Base-by-base conservation (phyloP, 2,329 filamentous ascomycete genomes). In the Fonsecaea nubica region DNA sequence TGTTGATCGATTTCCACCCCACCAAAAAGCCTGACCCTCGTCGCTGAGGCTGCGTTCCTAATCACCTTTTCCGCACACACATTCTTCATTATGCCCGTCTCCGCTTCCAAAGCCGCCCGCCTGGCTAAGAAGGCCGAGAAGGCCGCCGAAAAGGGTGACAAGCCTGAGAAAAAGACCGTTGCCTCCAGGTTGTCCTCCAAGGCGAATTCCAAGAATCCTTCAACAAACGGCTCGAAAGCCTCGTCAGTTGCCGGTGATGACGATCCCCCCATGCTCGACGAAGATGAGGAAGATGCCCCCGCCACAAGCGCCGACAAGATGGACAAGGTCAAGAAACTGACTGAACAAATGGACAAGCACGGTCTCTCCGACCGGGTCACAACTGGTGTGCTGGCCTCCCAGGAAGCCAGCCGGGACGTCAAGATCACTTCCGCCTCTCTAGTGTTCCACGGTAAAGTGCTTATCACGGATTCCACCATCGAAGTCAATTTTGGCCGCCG, bases 331-430 rank as follows among this genome's bases (percentile, higher is more conserved):
- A 91, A 93, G 84, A 93, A 93, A 78, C 86, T 99, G 73, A 89
- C 91, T 53, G 86, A 93, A 62, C 96, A 99, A 84, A 91, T 97
- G 86, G 95, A 99, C 83, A 92, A 96, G 83, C 88, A 96, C 78
- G 95, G 95, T 76, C 86, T 99, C 72, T 98, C 95, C 13, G 95
- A 99, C 82, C 91, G 95, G 80, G 95, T 99, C 80, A 99, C 96
- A 68, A 99, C 95, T 68, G 95, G 95, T 87, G 95, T 99, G 64
- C 85, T 99, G 69, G 86, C 93, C 42, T 99, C 95, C 53, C 88
- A 94, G 71, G 81, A 87, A 71, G 85, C 91, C 73, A 96, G 91
- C 83, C 91, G 92, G 81, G 95, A 99, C 81, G 92, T 97, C 80
- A 99, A 99, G 86, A 95, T 99, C 79, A 96, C 90, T 72, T 97